Evolutionary conservation across 1,284 basidiomycete genomes (phyloP).

Genomic region (Sanghuangporus sanghuang): DNA sequence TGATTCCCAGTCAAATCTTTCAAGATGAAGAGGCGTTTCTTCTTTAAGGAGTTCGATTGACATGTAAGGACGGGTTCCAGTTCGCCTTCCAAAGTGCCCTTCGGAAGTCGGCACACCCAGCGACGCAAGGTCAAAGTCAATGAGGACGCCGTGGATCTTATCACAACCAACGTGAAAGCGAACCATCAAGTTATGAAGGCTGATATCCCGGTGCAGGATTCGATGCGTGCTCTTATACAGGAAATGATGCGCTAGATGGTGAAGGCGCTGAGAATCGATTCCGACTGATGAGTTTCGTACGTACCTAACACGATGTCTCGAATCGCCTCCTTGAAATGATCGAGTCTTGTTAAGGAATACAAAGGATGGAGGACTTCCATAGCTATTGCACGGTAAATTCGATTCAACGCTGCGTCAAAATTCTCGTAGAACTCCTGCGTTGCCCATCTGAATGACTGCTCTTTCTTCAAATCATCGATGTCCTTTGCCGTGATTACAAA

Average conservation of each 20-base stretch:
- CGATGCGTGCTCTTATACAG: neutral
- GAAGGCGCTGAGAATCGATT: neutral
- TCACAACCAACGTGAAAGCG: neutral
- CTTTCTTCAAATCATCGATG: too few species aligned
- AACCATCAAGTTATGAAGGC: neutral
- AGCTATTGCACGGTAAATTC: neutral
- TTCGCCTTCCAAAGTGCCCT: neutral
- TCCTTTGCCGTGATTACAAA: too few species aligned
- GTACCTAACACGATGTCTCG: neutral
- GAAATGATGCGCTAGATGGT: neutral
- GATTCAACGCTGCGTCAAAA: neutral
- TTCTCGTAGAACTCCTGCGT: too few species aligned
- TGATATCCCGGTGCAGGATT: neutral
- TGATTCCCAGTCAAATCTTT: slow-evolving; percentile 8
- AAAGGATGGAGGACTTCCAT: neutral
- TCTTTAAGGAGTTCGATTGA: neutral
- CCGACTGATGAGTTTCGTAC: neutral
- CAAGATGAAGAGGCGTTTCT: neutral
- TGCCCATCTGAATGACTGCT: too few species aligned
- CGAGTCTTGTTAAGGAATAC: neutral
- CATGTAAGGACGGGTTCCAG: neutral
- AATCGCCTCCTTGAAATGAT: neutral
- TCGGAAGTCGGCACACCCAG: neutral
- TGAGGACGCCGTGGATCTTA: neutral
- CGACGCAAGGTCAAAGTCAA: neutral